Percentiles rank a stretch among this genome's conserved stretches.
phyloP scores from a whole-genome alignment of 495 filamentous ascomycete genomes.

The Penicillium simplicissimum region DNA sequence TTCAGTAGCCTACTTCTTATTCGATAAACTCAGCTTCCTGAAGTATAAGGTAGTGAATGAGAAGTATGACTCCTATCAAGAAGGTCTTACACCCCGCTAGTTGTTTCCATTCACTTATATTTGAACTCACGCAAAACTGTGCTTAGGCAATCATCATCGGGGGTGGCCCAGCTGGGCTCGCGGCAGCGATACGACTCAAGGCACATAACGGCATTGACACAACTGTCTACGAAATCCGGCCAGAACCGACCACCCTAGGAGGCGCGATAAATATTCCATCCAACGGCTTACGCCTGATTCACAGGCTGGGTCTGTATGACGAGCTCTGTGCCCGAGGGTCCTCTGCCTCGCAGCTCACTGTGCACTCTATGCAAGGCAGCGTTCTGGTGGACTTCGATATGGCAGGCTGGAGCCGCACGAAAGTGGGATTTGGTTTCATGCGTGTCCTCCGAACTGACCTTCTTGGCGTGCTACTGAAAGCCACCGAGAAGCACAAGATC shows the following conservation, averaged over 20 bases:
- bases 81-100: no score
- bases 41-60: no score
- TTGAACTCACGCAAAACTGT: no score
- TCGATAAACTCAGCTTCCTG: no score
- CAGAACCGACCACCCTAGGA: slow-evolving; percentile 1
- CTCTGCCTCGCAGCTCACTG: not conserved
- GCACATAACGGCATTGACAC: slow-evolving; percentile 1
- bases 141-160: slow-evolving; percentile 9
- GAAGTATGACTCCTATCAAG: no score
- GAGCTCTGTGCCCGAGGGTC: not conserved
- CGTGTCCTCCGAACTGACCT: not conserved
- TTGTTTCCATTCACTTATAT: no score
- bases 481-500: not conserved
- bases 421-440: not conserved
- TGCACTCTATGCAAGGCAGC: not conserved
- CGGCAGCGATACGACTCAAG: slow-evolving; percentile 3
- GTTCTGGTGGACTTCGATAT: not conserved
- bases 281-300: slow-evolving; percentile 3
- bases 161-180: slow-evolving; percentile 11
- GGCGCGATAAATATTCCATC: slow-evolving; percentile 7
- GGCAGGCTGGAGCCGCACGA: not conserved
- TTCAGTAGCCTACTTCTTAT: no score
- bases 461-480: not conserved
- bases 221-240: slow-evolving; percentile 5
- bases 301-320: slow-evolving; percentile 6